These are phyloP conservation scores for Ormosia emarginata DNA, from an alignment of 306 rosid genomes.

Conservation along the genomic window DNA sequence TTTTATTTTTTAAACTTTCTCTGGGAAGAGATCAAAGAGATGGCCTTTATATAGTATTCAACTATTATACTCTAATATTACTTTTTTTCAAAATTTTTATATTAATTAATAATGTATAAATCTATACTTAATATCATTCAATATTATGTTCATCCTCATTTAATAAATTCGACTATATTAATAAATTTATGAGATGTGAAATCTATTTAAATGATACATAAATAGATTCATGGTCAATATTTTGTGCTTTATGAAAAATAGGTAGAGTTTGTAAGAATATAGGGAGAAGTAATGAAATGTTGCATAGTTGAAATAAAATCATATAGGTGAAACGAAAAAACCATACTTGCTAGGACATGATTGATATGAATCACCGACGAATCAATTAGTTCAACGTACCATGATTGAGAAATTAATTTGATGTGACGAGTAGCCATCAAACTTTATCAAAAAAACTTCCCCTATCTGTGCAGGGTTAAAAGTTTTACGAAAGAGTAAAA, in stretches of 20 bases:
- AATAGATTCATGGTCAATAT: not conserved
- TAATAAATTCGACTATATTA: too few species aligned
- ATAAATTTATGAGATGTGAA: too few species aligned
- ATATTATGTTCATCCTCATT: too few species aligned
- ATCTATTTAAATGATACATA: too few species aligned
- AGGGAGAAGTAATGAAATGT: not conserved
- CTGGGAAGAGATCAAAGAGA: too few species aligned
- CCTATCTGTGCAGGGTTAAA: not conserved
- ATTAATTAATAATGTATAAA: too few species aligned
- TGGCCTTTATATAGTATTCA: too few species aligned
- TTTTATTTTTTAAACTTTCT: not conserved
- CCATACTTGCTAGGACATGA: slow-evolving; percentile 28
- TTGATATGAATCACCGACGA: slow-evolving; percentile 60
- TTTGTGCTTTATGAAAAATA: not conserved
- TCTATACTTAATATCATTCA: too few species aligned
- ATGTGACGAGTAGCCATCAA: slow-evolving; percentile 39
- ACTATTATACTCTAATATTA: too few species aligned
- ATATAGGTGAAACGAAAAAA: not conserved
- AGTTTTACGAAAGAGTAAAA: not conserved
- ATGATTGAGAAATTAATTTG: slow-evolving; percentile 41
- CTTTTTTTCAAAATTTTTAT: too few species aligned
- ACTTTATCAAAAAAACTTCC: not conserved
- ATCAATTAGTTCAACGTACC: slow-evolving; percentile 39
- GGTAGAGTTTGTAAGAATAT: not conserved
- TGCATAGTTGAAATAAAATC: not conserved